Conservation (phyloP, 306 rosid genomes). For the Rosa lucieae region DNA sequence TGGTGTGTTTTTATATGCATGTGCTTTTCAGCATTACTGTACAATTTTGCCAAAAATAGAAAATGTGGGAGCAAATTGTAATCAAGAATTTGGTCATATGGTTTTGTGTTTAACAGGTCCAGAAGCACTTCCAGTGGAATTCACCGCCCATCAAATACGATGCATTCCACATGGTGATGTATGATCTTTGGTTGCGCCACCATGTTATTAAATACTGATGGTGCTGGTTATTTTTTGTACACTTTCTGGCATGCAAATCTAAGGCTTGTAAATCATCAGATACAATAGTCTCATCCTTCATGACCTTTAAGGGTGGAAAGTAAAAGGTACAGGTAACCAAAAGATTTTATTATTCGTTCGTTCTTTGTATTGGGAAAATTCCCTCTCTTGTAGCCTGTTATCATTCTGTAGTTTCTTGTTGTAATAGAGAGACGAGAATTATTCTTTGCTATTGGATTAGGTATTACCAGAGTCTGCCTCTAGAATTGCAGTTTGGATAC, state of each 20-base stretch:
- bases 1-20: not conserved
- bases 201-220: slow-evolving; percentile 73
- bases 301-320: slow-evolving; percentile 2
- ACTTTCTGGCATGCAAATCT: slow-evolving; percentile 39
- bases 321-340: slow-evolving; percentile 17
- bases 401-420: not conserved
- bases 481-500: not conserved
- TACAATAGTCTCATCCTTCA: slow-evolving; percentile 16
- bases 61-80: not conserved
- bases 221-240: slow-evolving; percentile 35
- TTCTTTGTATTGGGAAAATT: slow-evolving; percentile 11
- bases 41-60: not conserved
- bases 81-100: slow-evolving; percentile 13
- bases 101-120: slow-evolving; percentile 53
- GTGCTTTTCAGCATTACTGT: not conserved
- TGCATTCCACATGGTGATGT: slow-evolving; percentile 96
- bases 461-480: not conserved
- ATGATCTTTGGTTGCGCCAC: slow-evolving; percentile 92
- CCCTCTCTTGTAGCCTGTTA: slow-evolving; percentile 18
- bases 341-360: slow-evolving; percentile 3
- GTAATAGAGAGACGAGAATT: slow-evolving; percentile 2
- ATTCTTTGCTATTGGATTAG: slow-evolving; percentile 2
- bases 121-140: slow-evolving; percentile 94
- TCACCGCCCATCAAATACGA: slow-evolving; percentile 74
- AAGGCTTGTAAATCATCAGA: slow-evolving; percentile 42